Evolutionary conservation across 1,284 basidiomycete genomes (phyloP), one percentile per base, ranked within the genome.

Genomic region (Takashimella koratensis): DNA sequence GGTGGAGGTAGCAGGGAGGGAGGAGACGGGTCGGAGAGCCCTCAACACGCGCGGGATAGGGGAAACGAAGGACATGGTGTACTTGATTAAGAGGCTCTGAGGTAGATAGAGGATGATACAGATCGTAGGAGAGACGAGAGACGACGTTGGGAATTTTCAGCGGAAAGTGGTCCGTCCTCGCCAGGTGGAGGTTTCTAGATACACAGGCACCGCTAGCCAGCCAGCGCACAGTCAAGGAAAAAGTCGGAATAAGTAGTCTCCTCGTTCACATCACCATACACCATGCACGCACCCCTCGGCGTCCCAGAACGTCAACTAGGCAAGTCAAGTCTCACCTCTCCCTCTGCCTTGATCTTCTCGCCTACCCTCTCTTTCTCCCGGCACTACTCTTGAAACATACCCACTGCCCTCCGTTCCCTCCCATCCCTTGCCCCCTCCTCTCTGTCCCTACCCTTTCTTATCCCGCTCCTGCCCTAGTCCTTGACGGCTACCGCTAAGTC

Each of bases 211-310:
- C 8, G 10, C 20, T 52, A 57, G 12, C n/a, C n/a, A n/a, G n/a
- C n/a, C n/a, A n/a, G n/a, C n/a, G n/a, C n/a, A n/a, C n/a, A n/a
- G n/a, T n/a, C n/a, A n/a, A n/a, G n/a, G n/a, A n/a, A n/a, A n/a
- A n/a, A n/a, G n/a, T n/a, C n/a, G n/a, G n/a, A n/a, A n/a, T n/a
- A n/a, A n/a, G n/a, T n/a, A n/a, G n/a, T n/a, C n/a, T n/a, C n/a
- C n/a, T n/a, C n/a, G n/a, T n/a, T n/a, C n/a, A n/a, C n/a, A n/a
- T n/a, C n/a, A n/a, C n/a, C n/a, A n/a, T n/a, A n/a, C n/a, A n/a
- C n/a, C 5, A 74, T 76, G 74, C 74, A 76, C 64, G 65, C 70
- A 2, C 70, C 66, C 10, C 59, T 76, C 25, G 68, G 68, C 46
- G 65, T 62, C 8, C 64, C 68, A n/a, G 64, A 68, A 26, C 62